Evolutionary conservation across 768 basidiomycete species (phyloP), one percentile per base, ranked within the genome.

Genomic region (Amanita muscaria): DNA sequence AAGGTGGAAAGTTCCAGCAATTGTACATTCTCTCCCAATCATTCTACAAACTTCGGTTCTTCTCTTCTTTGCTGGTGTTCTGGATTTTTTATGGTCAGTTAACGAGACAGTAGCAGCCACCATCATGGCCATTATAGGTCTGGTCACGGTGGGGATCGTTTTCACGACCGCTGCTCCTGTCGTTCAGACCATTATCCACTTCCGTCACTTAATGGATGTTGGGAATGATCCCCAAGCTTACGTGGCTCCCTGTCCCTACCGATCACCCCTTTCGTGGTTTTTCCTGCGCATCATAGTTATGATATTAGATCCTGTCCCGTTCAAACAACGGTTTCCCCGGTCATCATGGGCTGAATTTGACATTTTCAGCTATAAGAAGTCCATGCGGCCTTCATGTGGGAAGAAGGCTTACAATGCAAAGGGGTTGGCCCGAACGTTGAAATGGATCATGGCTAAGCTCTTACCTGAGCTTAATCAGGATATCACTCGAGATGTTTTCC

Each of bases 241-340:
- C 12, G 12, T 29, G 7, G 12, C 29, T 30, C 51, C 8, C 43
- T 60, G 59, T 25, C 56, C 59, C 5, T 59, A 56, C 49, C 59
- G 57, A 45, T 59, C 56, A 9, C 56, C 57, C 2, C 56, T 59
- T 40, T 54, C 59, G 4, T 59, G 57, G 12, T 53, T 59, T 40
- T 50, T 49, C 36, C 34, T 43, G 10, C 38, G 11, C 33, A 8
- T 12, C 14, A 5, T n/a, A n/a, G n/a, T 6, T 22, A 12, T 12
- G 21, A 16, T 29, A 6, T 29, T 29, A 6, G 27, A 29, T 29
- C 12, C 12, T 29, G 6, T 12, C 27, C 27, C 12, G 6, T 12
- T 27, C 38, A 9, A 15, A 11, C 38, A 22, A n/a, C 6, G 12
- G 38, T 6, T 6, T 6, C 7, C 6, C 6, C 27, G 27, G 12